These are phyloP conservation scores for Boehmeria nivea DNA, from an alignment of 306 rosid genomes.

Conservation along the genomic window DNA sequence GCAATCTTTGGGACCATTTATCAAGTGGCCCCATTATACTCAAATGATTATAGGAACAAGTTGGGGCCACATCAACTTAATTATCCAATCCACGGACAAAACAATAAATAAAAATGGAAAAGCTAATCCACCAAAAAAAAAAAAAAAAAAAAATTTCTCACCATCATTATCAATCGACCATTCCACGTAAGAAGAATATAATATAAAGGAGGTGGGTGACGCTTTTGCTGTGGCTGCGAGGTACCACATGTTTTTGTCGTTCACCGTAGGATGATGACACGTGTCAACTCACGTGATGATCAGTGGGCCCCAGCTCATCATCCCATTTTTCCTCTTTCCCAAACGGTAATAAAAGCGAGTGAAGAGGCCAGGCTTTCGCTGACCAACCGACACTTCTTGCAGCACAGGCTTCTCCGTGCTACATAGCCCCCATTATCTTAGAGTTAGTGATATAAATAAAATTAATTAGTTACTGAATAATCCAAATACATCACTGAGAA, in stretches of 20 bases:
- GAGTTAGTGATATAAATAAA: too few species aligned
- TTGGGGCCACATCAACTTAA: neutral
- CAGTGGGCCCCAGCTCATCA: neutral
- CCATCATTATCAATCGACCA: too few species aligned
- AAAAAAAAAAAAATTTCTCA: too few species aligned
- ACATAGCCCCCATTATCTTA: neutral
- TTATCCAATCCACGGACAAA: neutral
- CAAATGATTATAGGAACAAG: too few species aligned
- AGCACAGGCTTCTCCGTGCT: conserved; percentile 6
- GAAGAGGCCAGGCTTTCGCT: neutral
- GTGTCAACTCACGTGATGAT: conserved; percentile 5
- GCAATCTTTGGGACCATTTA: too few species aligned
- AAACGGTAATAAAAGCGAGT: neutral
- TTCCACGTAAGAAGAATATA: too few species aligned
- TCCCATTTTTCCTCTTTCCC: neutral
- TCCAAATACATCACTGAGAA: too few species aligned
- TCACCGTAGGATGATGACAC: neutral
- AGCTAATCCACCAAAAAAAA: too few species aligned
- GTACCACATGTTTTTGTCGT: neutral
- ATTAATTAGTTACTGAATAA: too few species aligned
- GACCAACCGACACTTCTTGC: conserved; percentile 35
- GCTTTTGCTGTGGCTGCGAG: neutral
- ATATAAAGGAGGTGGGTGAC: neutral
- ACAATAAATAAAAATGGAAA: neutral
- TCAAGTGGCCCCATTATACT: too few species aligned